Evolutionary conservation across 2,329 filamentous ascomycete genomes (phyloP).

Genomic region (Venturiaceae sp.): DNA sequence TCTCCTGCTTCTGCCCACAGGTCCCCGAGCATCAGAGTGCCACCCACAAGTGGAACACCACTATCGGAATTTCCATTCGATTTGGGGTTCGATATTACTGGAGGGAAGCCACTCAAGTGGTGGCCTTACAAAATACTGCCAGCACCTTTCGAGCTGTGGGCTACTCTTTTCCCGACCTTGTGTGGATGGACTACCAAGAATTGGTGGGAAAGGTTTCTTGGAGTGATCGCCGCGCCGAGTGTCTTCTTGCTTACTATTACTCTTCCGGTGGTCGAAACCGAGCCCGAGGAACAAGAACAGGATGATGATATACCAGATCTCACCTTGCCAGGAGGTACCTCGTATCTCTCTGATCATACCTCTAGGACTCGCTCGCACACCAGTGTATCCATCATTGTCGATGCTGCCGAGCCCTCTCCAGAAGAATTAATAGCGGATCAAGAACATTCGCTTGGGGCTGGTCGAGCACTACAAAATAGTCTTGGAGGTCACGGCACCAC

Average conservation of each 20-base stretch:
- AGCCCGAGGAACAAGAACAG: conserved; percentile 42
- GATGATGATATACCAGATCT: conserved; percentile 27
- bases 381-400: background rate
- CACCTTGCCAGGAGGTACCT: conserved; percentile 17
- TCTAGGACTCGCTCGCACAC: background rate
- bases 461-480: background rate
- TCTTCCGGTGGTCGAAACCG: conserved; percentile 76
- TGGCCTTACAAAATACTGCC: conserved; percentile 66
- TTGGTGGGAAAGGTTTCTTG: conserved; percentile 76
- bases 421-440: background rate
- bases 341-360: background rate
- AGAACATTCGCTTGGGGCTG: background rate
- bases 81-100: background rate
- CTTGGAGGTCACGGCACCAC: conserved; percentile 13
- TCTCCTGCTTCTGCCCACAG: background rate
- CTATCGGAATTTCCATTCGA: conserved; percentile 54
- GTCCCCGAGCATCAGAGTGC: background rate
- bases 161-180: conserved; percentile 79
- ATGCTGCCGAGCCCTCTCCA: background rate
- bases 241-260: conserved; percentile 87
- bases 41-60: conserved; percentile 22
- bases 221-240: conserved; percentile 74
- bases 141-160: conserved; percentile 38
- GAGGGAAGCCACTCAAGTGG: conserved; percentile 46
- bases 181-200: conserved; percentile 72